These are phyloP conservation scores for Neofusicoccum parvum DNA, from an alignment of 2,329 filamentous ascomycete genomes.

Conservation along the genomic window DNA sequence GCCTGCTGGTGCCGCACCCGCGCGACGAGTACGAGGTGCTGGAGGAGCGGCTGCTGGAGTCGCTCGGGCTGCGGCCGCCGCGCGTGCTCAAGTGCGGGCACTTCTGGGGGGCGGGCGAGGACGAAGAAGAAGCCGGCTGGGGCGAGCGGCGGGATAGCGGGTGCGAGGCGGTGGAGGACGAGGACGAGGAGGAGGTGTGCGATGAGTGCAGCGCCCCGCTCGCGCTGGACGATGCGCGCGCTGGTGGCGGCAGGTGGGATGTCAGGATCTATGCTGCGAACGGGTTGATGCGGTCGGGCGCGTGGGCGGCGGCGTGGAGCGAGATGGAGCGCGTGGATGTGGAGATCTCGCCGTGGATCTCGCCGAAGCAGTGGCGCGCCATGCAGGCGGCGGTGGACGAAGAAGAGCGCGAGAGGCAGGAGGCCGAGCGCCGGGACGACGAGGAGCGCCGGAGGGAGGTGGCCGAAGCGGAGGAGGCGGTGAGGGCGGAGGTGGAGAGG, in stretches of 20 bases:
- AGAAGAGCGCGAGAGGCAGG: not conserved
- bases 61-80: conserved; percentile 70
- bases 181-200: conserved; percentile 7
- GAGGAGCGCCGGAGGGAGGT: not conserved
- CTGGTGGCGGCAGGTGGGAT: conserved; percentile 60
- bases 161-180: conserved; percentile 20
- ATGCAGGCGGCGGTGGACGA: conserved; percentile 49
- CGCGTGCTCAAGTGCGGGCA: conserved; percentile 76
- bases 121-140: not conserved
- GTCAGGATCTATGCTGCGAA: conserved; percentile 94
- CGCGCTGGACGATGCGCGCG: not conserved
- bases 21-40: conserved; percentile 78
- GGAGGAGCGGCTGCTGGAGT: conserved; percentile 75
- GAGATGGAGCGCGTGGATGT: conserved; percentile 99
- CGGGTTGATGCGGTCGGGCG: conserved; percentile 86
- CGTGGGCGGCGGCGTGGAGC: conserved; percentile 91
- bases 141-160: conserved; percentile 28
- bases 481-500: conserved; percentile 13
- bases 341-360: conserved; percentile 77
- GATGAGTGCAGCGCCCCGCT: not conserved
- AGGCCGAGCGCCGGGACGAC: conserved; percentile 40
- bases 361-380: conserved; percentile 59
- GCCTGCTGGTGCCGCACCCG: conserved; percentile 75
- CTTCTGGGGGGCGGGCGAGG: conserved; percentile 55
- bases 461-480: not conserved